Evolutionary conservation across 768 basidiomycete genomes (phyloP).

Genomic region (Tulasnella calospora): DNA sequence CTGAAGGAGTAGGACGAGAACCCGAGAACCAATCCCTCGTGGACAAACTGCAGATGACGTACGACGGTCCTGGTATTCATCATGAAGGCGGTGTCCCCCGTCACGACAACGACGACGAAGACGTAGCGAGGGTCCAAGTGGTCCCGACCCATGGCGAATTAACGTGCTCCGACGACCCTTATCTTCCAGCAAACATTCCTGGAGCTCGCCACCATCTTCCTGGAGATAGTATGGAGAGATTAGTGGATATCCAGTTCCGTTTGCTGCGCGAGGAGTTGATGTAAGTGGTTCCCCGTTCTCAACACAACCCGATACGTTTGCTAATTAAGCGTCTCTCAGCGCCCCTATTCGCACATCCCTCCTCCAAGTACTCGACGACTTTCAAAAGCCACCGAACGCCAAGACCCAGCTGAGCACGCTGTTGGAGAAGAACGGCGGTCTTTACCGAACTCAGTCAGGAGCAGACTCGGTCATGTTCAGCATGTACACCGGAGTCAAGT

Average conservation of each 20-base stretch:
- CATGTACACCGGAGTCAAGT: conserved; percentile 30
- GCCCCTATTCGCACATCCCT: conserved; percentile 52
- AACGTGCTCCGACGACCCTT: conserved; percentile 46
- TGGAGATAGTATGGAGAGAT: conserved; percentile 54
- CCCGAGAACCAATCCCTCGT: conserved; percentile 37
- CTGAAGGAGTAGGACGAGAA: conserved; percentile 29
- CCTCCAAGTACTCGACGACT: conserved; percentile 48
- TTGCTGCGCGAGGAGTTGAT: conserved; percentile 70
- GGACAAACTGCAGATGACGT: conserved; percentile 42
- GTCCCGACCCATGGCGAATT: conserved; percentile 69
- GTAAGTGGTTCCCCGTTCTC: conserved; percentile 35
- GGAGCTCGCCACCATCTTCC: conserved; percentile 61
- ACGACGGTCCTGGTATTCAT: conserved; percentile 53
- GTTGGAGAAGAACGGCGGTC: conserved; percentile 30
- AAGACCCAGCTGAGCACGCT: conserved; percentile 25
- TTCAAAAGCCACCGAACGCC: conserved; percentile 30
- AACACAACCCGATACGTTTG: neutral
- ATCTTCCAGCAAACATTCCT: conserved; percentile 56
- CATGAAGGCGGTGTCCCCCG: conserved; percentile 47
- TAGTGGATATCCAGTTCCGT: conserved; percentile 71
- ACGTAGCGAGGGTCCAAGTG: conserved; percentile 56
- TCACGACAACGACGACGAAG: conserved; percentile 62
- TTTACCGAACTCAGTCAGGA: conserved; percentile 27
- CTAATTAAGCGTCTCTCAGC: conserved; percentile 33
- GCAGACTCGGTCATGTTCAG: conserved; percentile 29